Base-by-base conservation (phyloP, 2,329 filamentous ascomycete species). In the Apiospora rasikravindrae region DNA sequence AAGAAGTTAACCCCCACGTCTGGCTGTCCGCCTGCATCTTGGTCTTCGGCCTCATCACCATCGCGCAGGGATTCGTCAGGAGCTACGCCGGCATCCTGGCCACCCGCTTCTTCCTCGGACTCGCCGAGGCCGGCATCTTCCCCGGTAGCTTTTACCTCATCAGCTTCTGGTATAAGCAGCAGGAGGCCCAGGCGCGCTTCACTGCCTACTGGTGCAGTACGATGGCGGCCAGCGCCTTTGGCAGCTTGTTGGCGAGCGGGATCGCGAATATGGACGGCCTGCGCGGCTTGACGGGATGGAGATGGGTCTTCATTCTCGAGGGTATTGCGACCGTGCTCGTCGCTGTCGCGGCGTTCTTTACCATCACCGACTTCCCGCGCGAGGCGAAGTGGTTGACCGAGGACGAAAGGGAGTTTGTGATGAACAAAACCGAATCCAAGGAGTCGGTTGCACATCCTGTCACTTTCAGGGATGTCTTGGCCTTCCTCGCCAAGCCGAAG, bases 271-370 rank as follows among this genome's bases (percentile, higher is more conserved):
- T 98, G 93, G 88, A 94, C 75, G 88, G 89, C 2, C 74, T 93
- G 13, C 82, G 85, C 8, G 90, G 89, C 24, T 96, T 95, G 77
- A 77, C 81, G 0, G 93, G 92, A 13, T 96, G 94, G 93, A 85
- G 93, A 70, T 95, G 92, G 92, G 93, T 95, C 74, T 95, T 96
- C 80, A 93, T 98, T 77, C 82, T 96, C 10, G 93, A 95, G 80
- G 93, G 83, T 1, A 71, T 81, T 3, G 73, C 77, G 7, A 80
- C 80, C 40, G 73, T 79, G 1, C 68, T 73, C 24, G 44, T 77
- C 13, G 75, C 75, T 1, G 72, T 19, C 2, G 1, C 19, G 8
- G 49, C 45, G 13, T 44, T 78, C 75, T 71, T 73, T 22, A 33
- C 45, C 44, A n/a, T 69, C 8, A 49, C 45, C 6, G 67, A 69